Conservation (phyloP, 2,329 filamentous ascomycete genomes). For the Aspergillus sclerotialis region DNA sequence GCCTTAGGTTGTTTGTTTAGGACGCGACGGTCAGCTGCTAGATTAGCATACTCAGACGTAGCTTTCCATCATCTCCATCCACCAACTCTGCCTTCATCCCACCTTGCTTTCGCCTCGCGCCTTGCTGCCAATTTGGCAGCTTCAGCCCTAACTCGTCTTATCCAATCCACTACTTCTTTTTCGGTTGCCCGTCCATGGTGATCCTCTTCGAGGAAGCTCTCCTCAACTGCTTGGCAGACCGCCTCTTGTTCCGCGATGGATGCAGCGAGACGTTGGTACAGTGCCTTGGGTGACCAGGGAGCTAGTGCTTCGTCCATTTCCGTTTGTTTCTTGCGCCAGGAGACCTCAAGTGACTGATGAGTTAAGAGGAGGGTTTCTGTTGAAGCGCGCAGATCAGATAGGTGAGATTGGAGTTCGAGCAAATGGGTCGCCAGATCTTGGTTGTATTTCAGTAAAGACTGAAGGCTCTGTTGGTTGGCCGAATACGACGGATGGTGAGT, state of each 20-base stretch:
- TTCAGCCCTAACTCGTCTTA: constrained; percentile 71
- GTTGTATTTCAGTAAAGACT: constrained; percentile 63
- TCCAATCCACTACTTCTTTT: constrained; percentile 79
- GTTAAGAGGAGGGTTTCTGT: constrained; percentile 77
- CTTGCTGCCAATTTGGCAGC: constrained; percentile 72
- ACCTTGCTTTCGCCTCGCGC: constrained; percentile 80
- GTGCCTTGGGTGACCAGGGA: constrained; percentile 75
- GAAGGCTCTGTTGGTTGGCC: constrained; percentile 58
- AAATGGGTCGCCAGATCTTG: constrained; percentile 55
- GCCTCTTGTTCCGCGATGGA: constrained; percentile 75
- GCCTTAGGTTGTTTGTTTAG: too few species aligned
- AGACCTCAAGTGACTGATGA: constrained; percentile 80
- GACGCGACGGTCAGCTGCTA: not conserved
- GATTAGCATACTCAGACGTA: constrained; percentile 1
- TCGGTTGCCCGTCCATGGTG: constrained; percentile 56
- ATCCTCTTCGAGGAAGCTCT: constrained; percentile 75
- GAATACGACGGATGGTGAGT: constrained; percentile 67
- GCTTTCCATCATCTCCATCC: constrained; percentile 66
- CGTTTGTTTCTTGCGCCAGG: constrained; percentile 80
- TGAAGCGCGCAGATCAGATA: constrained; percentile 51
- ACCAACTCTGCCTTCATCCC: constrained; percentile 92
- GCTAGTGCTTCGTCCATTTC: constrained; percentile 81
- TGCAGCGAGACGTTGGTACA: constrained; percentile 75
- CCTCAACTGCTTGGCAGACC: constrained; percentile 75
- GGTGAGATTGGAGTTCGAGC: constrained; percentile 38